Base-by-base conservation (phyloP, 495 filamentous ascomycete genomes). In the Terfezia boudieri region DNA sequence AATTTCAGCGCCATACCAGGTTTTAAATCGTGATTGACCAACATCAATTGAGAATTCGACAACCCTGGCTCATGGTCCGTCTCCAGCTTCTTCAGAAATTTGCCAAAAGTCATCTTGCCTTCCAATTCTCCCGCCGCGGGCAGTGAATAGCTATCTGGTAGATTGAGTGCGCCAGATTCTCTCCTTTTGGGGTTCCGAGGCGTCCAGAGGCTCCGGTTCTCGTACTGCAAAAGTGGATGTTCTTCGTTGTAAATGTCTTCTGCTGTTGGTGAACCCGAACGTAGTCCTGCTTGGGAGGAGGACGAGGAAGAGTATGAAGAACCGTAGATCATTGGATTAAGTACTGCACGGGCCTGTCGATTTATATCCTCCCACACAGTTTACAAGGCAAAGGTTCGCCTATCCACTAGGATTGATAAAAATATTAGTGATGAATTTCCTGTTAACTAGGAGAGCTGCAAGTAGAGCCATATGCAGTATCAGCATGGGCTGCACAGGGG, bases 21-120 rank as follows among this genome's bases (percentile, higher is more conserved):
- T 64, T 85, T 87, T 59, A 95, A 72, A 67, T 95, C 88, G 68
- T 82, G 68, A 66, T 95, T 95, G 55, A 78, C 83, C 66, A 95
- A 74, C 84, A 95, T 89, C 63, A 94, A 70, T 71, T 95, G 83
- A 35, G 83, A 74, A 60, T 77, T 85, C 46, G 79, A 83, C 62
- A 95, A 72, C 32, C 85, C 87, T 5, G 82, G 77, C 70, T 92
- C 86, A 57, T 72, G 67, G 43, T 79, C 69, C 54, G 89, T 84
- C 26, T 81, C 80, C 37, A 86, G 8, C 8, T 46, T 46, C 17
- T 46, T 46, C 2, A 46, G 41, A 20, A 46, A 46, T 20, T 14
- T 20, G 12, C 14, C 41, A 20, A 46, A 4, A 14, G 41, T 46
- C 41, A 46, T 46, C 14, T 46, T 46, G 41, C 14, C 41, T 46